These are phyloP conservation scores for Rhizopus delemar DNA, from an alignment of 371 early-diverging fungal genomes.

Conservation along the genomic window DNA sequence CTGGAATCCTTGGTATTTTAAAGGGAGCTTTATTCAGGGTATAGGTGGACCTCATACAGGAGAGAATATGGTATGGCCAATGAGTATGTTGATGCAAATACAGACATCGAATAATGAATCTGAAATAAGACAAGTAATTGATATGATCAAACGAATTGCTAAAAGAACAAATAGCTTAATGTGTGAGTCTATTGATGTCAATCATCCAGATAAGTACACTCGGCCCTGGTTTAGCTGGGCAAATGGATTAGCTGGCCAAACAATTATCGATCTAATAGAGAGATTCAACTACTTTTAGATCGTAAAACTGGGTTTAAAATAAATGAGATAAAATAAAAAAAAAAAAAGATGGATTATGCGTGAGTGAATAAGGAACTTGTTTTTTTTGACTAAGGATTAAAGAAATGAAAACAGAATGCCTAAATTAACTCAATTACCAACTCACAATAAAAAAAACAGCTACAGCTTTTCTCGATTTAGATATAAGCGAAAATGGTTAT, in stretches of 20 bases:
- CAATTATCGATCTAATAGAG: slow-evolving; percentile 35
- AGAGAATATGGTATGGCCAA: slow-evolving; percentile 42
- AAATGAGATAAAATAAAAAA: neutral
- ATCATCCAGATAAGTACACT: slow-evolving; percentile 41
- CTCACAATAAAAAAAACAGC: neutral
- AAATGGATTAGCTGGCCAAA: slow-evolving; percentile 52
- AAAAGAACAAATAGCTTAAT: slow-evolving; percentile 40
- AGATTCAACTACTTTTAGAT: too few relatives aligned
- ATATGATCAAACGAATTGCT: slow-evolving; percentile 38
- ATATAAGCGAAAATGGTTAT: slow-evolving; percentile 14
- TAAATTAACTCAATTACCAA: neutral
- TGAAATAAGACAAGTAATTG: slow-evolving; percentile 40
- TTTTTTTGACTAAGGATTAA: neutral
- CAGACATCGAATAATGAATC: slow-evolving; percentile 36
- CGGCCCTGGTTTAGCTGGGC: slow-evolving; percentile 61
- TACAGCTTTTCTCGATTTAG: too few relatives aligned
- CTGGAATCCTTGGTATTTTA: slow-evolving; percentile 63
- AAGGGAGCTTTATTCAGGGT: slow-evolving; percentile 45
- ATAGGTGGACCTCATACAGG: slow-evolving; percentile 64
- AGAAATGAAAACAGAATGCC: neutral
- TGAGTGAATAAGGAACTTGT: neutral
- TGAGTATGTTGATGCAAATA: slow-evolving; percentile 38
- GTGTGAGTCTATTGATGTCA: slow-evolving; percentile 51
- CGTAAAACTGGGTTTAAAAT: too few relatives aligned
- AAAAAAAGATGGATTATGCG: neutral